Evolutionary conservation across 2,329 filamentous ascomycete genomes (phyloP), one percentile per base, ranked within the genome.

Genomic region (Cadophora gregata): DNA sequence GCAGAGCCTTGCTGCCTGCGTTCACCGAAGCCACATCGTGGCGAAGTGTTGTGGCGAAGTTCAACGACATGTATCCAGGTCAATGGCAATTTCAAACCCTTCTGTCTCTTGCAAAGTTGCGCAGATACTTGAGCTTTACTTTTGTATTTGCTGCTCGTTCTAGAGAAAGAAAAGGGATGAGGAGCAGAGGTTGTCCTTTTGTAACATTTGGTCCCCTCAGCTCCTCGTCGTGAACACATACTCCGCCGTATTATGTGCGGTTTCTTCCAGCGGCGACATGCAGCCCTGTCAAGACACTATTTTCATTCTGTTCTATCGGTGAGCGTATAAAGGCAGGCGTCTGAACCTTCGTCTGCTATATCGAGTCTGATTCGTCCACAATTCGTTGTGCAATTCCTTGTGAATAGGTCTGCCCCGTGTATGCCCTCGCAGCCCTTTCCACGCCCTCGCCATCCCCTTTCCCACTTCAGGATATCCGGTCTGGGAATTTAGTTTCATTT

Each of bases 21-120:
- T 36, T 59, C 56, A 59, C 56, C 56, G 56, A 59, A 59, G 56
- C 56, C 56, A 59, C 36, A 10, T 36, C 19, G 56, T 59, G 36
- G 56, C 56, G 38, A 45, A 59, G 53, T 19, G 31, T n/a, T 9
- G 31, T 56, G 53, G 51, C 51, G 29, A 33, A 21, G 19, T 16
- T 27, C 27, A 31, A 55, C 51, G 19, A 33, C 51, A 55, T n/a
- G 6, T 16, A n/a, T 36, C 25, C 29, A 36, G 29, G 7, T 36
- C 53, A 36, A 24, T 19, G n/a, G 31, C 27, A n/a, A 1, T 36
- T 56, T 56, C 4, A 10, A 21, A 36, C 29, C 19, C 8, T 14
- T 24, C 24, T 14, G n/a, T n/a, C 7, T 21, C 19, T 56, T 24
- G 53, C 53, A 56, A 36, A 33, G 29, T 24, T 56, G 19, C n/a